A percentile compares a stretch with the other conserved stretches of the same genome.
Evolutionary conservation across 495 filamentous ascomycete species (phyloP).

Genomic region (Penicillium paxilli): DNA sequence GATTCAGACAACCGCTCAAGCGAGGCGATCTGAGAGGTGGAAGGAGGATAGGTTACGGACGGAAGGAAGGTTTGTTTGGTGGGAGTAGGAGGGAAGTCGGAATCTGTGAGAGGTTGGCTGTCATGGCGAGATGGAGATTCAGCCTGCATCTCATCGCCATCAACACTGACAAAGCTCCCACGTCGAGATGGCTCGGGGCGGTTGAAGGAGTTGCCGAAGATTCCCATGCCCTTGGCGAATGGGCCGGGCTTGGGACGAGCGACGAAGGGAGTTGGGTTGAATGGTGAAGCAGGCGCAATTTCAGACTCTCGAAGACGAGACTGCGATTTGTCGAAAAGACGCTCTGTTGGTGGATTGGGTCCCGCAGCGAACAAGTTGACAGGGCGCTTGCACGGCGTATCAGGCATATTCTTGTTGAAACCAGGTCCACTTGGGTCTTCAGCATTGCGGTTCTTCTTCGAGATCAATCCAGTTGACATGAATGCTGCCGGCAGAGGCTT

Average conservation of each 20-base stretch:
- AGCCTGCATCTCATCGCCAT: constrained; percentile 65
- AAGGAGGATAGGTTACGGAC: constrained; percentile 43
- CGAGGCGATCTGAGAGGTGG: constrained; percentile 40
- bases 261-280: constrained; percentile 46
- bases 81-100: constrained; percentile 84
- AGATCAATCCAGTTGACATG: constrained; percentile 90
- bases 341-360: constrained; percentile 54
- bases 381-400: constrained; percentile 92
- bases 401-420: constrained; percentile 63
- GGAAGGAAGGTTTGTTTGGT: constrained; percentile 70
- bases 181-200: constrained; percentile 57
- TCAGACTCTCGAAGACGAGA: constrained; percentile 63
- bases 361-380: constrained; percentile 63
- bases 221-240: constrained; percentile 66
- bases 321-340: constrained; percentile 53
- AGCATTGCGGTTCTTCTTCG: constrained; percentile 70
- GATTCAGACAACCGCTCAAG: constrained; percentile 39
- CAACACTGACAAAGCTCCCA: constrained; percentile 74
- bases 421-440: constrained; percentile 44
- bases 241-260: constrained; percentile 50
- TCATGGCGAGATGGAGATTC: constrained; percentile 58
- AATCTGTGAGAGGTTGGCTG: constrained; percentile 63
- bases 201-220: constrained; percentile 63
- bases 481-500: constrained; percentile 86
- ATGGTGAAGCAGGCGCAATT: constrained; percentile 61